A percentile compares a stretch with the other conserved stretches of the same genome.
These are phyloP conservation scores for Talaromyces funiculosus DNA, from an alignment of 2,329 filamentous ascomycete species.

Conservation along the genomic window DNA sequence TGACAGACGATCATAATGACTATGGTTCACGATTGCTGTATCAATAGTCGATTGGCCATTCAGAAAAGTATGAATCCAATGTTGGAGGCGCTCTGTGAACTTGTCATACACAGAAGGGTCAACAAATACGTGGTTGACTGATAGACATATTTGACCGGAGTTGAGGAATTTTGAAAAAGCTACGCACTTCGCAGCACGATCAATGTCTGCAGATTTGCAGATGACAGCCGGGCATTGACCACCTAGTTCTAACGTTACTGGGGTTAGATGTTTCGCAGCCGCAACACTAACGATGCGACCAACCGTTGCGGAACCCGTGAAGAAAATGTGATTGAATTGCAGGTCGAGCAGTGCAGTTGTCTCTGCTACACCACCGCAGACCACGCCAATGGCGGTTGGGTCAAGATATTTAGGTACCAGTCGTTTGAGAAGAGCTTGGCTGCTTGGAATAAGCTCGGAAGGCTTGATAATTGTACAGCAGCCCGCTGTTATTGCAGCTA, in stretches of 20 bases:
- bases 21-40: slow-evolving; percentile 38
- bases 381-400: slow-evolving; percentile 29
- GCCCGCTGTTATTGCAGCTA: slow-evolving; percentile 43
- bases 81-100: slow-evolving; percentile 31
- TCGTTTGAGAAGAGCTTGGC: slow-evolving; percentile 35
- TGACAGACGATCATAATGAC: slow-evolving; percentile 39
- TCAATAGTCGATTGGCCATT: slow-evolving; percentile 22
- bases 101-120: slow-evolving; percentile 36
- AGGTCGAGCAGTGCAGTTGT: slow-evolving; percentile 34
- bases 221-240: slow-evolving; percentile 45
- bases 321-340: slow-evolving; percentile 44
- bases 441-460: slow-evolving; percentile 33
- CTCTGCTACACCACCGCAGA: slow-evolving; percentile 35
- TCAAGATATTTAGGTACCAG: slow-evolving; percentile 43
- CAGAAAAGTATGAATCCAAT: slow-evolving; percentile 31
- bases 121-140: slow-evolving; percentile 43
- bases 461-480: slow-evolving; percentile 42
- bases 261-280: slow-evolving; percentile 44
- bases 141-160: slow-evolving; percentile 40
- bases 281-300: slow-evolving; percentile 36
- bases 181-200: slow-evolving; percentile 41
- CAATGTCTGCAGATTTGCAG: slow-evolving; percentile 36
- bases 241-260: slow-evolving; percentile 42
- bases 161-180: slow-evolving; percentile 41
- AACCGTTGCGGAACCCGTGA: slow-evolving; percentile 38